These are phyloP conservation scores for Coriolopsis trogii DNA, from an alignment of 1,284 basidiomycete species.

Conservation along the genomic window DNA sequence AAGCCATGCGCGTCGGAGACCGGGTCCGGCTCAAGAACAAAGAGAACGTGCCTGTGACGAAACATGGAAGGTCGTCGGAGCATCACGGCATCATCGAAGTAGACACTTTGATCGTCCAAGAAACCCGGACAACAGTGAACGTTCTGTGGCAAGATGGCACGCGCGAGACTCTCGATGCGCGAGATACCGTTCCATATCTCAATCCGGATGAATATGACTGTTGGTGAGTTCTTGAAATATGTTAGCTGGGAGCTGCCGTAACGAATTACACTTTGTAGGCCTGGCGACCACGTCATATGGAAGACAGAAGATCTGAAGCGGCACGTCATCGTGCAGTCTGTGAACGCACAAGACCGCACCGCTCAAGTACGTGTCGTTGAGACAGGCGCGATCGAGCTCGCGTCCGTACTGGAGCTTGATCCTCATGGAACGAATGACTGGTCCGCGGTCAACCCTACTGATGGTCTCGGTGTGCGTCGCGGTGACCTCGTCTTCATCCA, in stretches of 20 bases:
- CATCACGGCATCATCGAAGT: constrained; percentile 49
- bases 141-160: constrained; percentile 90
- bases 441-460: constrained; percentile 44
- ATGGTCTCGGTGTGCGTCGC: constrained; percentile 78
- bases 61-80: constrained; percentile 56
- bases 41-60: constrained; percentile 51
- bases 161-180: constrained; percentile 60
- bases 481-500: constrained; percentile 88
- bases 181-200: constrained; percentile 77
- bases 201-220: constrained; percentile 87
- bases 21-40: constrained; percentile 58
- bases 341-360: constrained; percentile 73
- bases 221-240: constrained; percentile 53
- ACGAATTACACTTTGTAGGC: constrained; percentile 51
- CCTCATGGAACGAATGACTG: constrained; percentile 70
- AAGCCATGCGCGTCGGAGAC: constrained; percentile 70
- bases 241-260: not conserved
- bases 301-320: constrained; percentile 70
- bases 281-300: constrained; percentile 91
- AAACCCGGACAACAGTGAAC: constrained; percentile 71
- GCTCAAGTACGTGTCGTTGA: constrained; percentile 64
- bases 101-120: constrained; percentile 63
- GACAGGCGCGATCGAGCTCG: constrained; percentile 61
- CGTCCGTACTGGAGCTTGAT: constrained; percentile 87
- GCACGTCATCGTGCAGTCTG: constrained; percentile 79